Percentiles rank a stretch among this genome's conserved stretches.
phyloP scores from a whole-genome alignment of 805 yeast species.

The Candida hungchunana region DNA sequence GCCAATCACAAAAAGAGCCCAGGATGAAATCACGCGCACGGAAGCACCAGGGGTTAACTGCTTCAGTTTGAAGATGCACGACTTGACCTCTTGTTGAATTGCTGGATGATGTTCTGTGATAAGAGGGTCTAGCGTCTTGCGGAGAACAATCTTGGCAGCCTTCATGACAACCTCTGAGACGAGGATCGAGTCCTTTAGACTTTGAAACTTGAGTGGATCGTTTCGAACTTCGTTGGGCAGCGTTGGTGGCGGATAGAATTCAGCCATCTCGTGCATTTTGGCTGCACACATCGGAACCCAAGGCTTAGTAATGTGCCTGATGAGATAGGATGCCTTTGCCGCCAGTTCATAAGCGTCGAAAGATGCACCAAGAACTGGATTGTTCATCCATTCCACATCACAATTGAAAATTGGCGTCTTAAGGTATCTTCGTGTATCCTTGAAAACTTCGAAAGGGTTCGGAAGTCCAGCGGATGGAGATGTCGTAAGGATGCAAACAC shows the following conservation, averaged over 20 bases:
- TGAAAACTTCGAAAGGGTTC: constrained; percentile 39
- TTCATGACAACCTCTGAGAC: constrained; percentile 20
- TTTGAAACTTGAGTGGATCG: constrained; percentile 9
- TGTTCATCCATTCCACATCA: constrained; percentile 39
- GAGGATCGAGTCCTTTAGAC: constrained; percentile 17
- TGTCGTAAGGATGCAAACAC: constrained; percentile 36
- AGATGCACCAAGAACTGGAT: constrained; percentile 38
- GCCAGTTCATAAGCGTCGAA: constrained; percentile 32
- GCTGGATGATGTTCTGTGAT: constrained; percentile 5
- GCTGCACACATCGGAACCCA: constrained; percentile 8
- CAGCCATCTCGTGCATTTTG: constrained; percentile 18
- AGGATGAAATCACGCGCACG: constrained; percentile 11
- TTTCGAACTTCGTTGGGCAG: constrained; percentile 18
- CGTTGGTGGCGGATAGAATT: constrained; percentile 16
- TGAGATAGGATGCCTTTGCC: constrained; percentile 33
- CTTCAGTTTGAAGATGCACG: constrained; percentile 5
- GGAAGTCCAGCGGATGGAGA: constrained; percentile 32
- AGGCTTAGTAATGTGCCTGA: constrained; percentile 8
- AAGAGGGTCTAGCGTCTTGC: constrained; percentile 12
- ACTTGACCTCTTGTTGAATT: constrained; percentile 13
- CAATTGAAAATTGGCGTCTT: constrained; percentile 34
- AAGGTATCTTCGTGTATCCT: constrained; percentile 29
- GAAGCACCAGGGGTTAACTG: constrained; percentile 8
- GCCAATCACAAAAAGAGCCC: constrained; percentile 9
- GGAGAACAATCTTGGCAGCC: constrained; percentile 17